Base-by-base conservation (phyloP, 1,139 yeast species). In the Candida pseudoviswanathii region DNA sequence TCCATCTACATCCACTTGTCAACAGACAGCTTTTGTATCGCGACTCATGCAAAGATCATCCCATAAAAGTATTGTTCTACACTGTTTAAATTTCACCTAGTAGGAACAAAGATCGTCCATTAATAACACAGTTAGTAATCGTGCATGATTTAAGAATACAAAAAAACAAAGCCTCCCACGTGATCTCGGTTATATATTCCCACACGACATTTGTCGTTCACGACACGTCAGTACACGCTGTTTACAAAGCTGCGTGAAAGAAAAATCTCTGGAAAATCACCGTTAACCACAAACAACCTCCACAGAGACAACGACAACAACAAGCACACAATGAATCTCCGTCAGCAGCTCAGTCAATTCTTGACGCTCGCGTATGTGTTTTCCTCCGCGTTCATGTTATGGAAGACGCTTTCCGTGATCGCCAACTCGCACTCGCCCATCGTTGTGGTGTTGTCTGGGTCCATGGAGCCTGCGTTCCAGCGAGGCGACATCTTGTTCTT, bases 401-500 rank as follows among this genome's bases (percentile, higher is more conserved):
- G 97, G 96, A 91, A 90, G 66, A 82, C 89, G 0, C 75, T 94
- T 24, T 85, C 92, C 0, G 76, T 94, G 4, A 75, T 86, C 2
- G 78, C 97, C 26, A 85, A 90, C 68, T 85, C 96, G 0, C 87
- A 89, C 55, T 89, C 97, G 2, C 99, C 99, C 16, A 84, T 94
- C 38, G 99, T 95, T 37, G 99, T 94, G 36, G 99, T 94, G 9
- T 80, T 94, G 44, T 90, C 98, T 1, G 99, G 99, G 4, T 94
- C 98, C 1, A 94, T 94, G 99, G 99, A 95, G 65, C 99, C 99
- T 1, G 99, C 99, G 0, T 95, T 95, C 77, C 98, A 94, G 68
- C 82, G 99, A 68, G 99, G 99, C 45, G 99, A 94, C 64, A 86
- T 95, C 39, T 73, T 94, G 52, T 86, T 94, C 62, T 75, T 94